Base-by-base conservation (phyloP, 2,329 filamentous ascomycete genomes). In the Colletotrichum tabaci region DNA sequence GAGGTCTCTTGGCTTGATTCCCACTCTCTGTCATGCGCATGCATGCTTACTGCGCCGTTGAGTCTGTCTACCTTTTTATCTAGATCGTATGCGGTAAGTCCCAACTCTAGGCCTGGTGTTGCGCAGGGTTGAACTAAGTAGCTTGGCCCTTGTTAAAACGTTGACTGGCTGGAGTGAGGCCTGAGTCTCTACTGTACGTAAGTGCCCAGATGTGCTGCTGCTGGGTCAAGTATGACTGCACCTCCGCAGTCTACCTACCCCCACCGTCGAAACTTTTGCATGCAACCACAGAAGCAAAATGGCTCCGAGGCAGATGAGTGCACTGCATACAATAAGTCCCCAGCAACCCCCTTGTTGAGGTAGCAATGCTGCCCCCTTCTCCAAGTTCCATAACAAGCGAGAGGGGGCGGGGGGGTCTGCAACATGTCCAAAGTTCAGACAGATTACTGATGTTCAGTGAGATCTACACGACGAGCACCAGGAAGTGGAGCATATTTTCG, bases 381-480 rank as follows among this genome's bases (percentile, higher is more conserved):
- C 58, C 58, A 46, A 61, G 61, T 53, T 53, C 61, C 61, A 57
- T 21, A 40, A 55, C 40, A 38, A 2, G 8, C 35, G 35, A 38
- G 35, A 10, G 2, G 30, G 8, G 8, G 30, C 21, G 30, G 47
- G 49, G 57, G 58, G 66, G 66, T 61, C 61, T 46, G 66, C 66
- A 61, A 61, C 66, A 38, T 61, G 55, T 47, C 42, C 50, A 42
- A 56, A 61, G 47, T 71, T 61, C 70, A 72, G 67, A 70, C 49
- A 56, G 52, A 30, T 42, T 49, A 58, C 65, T 66, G 61, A 71
- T 66, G 61, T 71, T 49, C 70, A 50, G 67, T 66, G 50, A 61
- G 66, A 71, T 71, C 70, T 58, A 16, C 66, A 53, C 53, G 67
- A 55, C 44, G 61, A 71, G 71, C 70, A 26, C 38, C 67, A 67